Conservation (phyloP, 768 basidiomycete species). For the Termitomyces heimii region DNA sequence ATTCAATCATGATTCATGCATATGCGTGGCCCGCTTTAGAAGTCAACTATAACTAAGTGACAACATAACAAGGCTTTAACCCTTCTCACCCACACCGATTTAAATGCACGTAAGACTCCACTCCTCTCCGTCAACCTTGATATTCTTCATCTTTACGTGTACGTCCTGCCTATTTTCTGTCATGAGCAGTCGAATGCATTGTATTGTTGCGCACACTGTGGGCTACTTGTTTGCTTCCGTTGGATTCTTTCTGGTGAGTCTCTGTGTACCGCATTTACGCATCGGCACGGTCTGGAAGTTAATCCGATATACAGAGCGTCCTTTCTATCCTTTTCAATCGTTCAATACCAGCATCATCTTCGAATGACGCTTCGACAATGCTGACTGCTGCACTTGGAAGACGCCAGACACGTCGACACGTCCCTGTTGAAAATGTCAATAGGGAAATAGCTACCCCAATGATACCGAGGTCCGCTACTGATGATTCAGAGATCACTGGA, state of each 20-base stretch:
- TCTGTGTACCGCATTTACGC: neutral
- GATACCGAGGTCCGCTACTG: neutral
- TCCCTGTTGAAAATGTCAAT: neutral
- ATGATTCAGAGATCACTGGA: neutral
- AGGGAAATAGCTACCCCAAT: neutral
- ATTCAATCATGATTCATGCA: neutral
- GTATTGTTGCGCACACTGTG: conserved; percentile 21
- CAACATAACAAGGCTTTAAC: neutral
- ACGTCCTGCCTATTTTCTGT: neutral
- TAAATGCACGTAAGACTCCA: conserved; percentile 1
- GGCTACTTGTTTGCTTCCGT: conserved; percentile 26
- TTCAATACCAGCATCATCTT: neutral
- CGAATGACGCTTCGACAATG: neutral
- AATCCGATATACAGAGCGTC: conserved; percentile 23
- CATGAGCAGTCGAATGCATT: conserved; percentile 13
- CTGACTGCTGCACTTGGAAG: neutral
- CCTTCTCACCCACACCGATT: neutral
- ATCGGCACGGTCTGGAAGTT: neutral
- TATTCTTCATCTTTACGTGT: neutral
- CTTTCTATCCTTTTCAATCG: conserved; percentile 21
- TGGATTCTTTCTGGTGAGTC: conserved; percentile 31
- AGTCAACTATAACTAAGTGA: neutral
- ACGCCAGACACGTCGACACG: neutral
- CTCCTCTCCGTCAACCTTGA: neutral
- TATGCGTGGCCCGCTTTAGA: no score